Evolutionary conservation across 108 stramenopile species (phyloP), one percentile per base, ranked within the genome.

Genomic region (Cyclotella baltica): DNA sequence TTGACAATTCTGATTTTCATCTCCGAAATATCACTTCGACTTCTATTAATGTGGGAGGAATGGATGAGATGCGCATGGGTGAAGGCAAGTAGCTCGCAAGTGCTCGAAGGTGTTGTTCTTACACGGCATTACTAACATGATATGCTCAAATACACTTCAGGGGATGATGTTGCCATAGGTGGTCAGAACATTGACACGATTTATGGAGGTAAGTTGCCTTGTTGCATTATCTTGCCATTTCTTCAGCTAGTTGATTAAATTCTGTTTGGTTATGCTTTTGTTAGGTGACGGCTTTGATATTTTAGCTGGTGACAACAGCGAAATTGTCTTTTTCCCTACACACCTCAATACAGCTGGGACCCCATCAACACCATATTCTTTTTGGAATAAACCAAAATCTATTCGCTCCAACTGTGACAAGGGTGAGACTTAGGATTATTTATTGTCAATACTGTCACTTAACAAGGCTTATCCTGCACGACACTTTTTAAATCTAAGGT

Each of bases 261-360:
- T n/a, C n/a, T n/a, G n/a, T n/a, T n/a, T n/a, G n/a, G n/a, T n/a
- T n/a, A n/a, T n/a, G n/a, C n/a, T n/a, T n/a, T n/a, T n/a, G n/a
- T n/a, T n/a, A n/a, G n/a, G 28, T 28, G 64, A 47, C 22, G 79
- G 79, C 0, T 53, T 50, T 19, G 36, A 80, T 25, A 74, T 80
- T 19, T 2, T 80, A 11, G 70, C 69, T 70, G 66, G 76, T 28
- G 40, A 35, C 53, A 52, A 37, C 56, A 57, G 36, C 10, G 37
- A 40, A 18, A 23, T 76, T 27, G 20, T 36, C 0, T 53, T 40
- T 28, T 55, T 53, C 29, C n/a, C 36, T 18, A 31, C 57, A 27
- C 57, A 58, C 30, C 30, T 58, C 28, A 31, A 58, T 30, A 58
- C 57, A 9, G 57, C 27, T 28, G 57, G 57, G 30, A 31, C 27